Conservation (phyloP, 441 rosid species). For the Melastoma candidum region DNA sequence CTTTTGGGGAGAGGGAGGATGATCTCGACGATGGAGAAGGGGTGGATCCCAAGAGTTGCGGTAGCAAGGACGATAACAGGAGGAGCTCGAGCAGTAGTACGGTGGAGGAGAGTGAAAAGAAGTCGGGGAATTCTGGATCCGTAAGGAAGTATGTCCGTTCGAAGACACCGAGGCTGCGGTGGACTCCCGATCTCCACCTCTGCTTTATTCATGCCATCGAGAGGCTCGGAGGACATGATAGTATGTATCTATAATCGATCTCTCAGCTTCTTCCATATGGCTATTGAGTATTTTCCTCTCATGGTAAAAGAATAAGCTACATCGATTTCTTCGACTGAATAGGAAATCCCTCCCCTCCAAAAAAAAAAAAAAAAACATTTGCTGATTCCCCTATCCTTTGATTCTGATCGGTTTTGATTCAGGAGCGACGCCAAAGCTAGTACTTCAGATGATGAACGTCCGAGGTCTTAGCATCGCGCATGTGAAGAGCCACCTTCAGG, state of each 20-base stretch:
- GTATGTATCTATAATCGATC: slow-evolving; percentile 24
- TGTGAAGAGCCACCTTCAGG: slow-evolving; percentile 98
- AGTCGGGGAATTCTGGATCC: slow-evolving; percentile 32
- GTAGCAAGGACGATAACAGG: slow-evolving; percentile 16
- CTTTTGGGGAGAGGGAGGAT: slow-evolving; percentile 14
- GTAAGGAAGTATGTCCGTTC: slow-evolving; percentile 81
- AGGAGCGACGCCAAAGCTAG: slow-evolving; percentile 94
- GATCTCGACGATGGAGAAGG: slow-evolving; percentile 26
- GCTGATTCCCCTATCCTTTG: background rate
- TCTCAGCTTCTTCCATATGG: background rate
- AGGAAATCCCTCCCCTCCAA: no score
- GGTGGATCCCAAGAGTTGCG: slow-evolving; percentile 16
- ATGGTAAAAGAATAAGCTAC: no score
- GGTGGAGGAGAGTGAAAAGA: slow-evolving; percentile 33
- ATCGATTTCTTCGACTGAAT: no score
- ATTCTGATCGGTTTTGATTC: slow-evolving; percentile 14
- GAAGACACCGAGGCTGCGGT: slow-evolving; percentile 72
- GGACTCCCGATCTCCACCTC: slow-evolving; percentile 96
- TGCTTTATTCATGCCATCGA: slow-evolving; percentile 82
- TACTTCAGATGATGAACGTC: slow-evolving; percentile 82
- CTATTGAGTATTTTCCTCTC: background rate
- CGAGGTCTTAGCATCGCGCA: slow-evolving; percentile 85
- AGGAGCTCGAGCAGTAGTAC: slow-evolving; percentile 54
- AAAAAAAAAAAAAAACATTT: no score
- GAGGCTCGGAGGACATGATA: slow-evolving; percentile 69